Conservation (phyloP, 805 yeast species). For the Debaryomyces hansenii region DNA sequence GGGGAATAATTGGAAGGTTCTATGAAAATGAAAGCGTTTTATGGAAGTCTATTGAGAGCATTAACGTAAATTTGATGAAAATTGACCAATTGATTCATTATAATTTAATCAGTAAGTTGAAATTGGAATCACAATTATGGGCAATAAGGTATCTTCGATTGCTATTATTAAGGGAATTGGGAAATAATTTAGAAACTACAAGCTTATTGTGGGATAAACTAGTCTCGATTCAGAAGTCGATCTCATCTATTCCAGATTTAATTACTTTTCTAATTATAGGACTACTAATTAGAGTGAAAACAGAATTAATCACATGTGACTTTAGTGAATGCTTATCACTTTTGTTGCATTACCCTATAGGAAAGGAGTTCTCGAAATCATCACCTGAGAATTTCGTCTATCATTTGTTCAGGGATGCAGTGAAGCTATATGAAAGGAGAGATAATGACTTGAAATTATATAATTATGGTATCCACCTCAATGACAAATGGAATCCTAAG, state of each 20-base stretch:
- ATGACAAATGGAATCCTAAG: slow-evolving; percentile 38
- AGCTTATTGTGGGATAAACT: slow-evolving; percentile 52
- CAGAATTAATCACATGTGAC: slow-evolving; percentile 46
- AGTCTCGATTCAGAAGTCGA: slow-evolving; percentile 21
- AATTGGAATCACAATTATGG: slow-evolving; percentile 55
- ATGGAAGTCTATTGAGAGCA: slow-evolving; percentile 46
- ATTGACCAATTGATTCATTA: slow-evolving; percentile 50
- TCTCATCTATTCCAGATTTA: slow-evolving; percentile 30
- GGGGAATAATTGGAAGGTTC: slow-evolving; percentile 37
- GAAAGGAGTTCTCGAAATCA: slow-evolving; percentile 13
- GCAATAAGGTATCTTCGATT: slow-evolving; percentile 52
- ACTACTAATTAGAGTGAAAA: slow-evolving; percentile 45
- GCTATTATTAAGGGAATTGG: slow-evolving; percentile 49
- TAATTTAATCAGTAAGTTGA: slow-evolving; percentile 41
- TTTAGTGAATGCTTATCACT: slow-evolving; percentile 52
- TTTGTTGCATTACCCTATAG: slow-evolving; percentile 51
- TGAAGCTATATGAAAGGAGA: slow-evolving; percentile 29
- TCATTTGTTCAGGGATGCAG: slow-evolving; percentile 33
- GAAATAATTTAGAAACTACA: slow-evolving; percentile 31
- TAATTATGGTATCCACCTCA: slow-evolving; percentile 41
- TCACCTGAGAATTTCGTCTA: slow-evolving; percentile 17
- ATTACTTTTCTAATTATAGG: slow-evolving; percentile 43
- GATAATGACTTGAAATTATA: slow-evolving; percentile 39
- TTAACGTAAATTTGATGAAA: slow-evolving; percentile 49
- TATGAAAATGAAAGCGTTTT: slow-evolving; percentile 43